Evolutionary conservation across 371 early-diverging fungal species (phyloP).

Genomic region (Mortierella sp.): DNA sequence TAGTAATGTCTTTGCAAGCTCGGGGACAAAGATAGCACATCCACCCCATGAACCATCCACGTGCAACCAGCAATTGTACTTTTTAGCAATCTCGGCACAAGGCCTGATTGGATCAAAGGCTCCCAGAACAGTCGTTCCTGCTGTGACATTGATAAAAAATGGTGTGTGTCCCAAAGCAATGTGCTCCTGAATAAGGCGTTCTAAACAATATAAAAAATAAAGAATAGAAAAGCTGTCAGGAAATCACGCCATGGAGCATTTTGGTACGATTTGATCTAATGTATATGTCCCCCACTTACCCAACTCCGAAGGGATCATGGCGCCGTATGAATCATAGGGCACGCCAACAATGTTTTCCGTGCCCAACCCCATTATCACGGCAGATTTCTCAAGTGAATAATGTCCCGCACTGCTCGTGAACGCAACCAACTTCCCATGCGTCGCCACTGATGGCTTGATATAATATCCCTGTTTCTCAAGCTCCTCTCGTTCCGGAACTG

Average conservation of each 20-base stretch:
- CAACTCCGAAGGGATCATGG: conserved; percentile 73
- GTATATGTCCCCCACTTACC: conserved; percentile 52
- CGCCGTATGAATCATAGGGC: conserved; percentile 72
- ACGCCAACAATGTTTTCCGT: conserved; percentile 77
- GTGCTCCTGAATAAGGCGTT: conserved; percentile 61
- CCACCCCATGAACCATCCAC: conserved; percentile 92
- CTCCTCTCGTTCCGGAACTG: conserved; percentile 27
- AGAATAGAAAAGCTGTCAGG: neutral
- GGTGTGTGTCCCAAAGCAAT: conserved; percentile 66
- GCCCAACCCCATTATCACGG: conserved; percentile 83
- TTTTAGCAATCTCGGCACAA: conserved; percentile 70
- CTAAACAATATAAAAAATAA: conserved; percentile 30
- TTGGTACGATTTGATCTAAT: neutral
- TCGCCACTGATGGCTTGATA: neutral
- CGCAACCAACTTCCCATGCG: conserved; percentile 70
- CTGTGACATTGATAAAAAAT: conserved; percentile 88
- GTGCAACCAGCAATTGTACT: conserved; percentile 85
- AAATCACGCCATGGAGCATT: conserved; percentile 12
- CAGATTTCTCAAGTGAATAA: conserved; percentile 85
- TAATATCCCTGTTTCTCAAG: conserved; percentile 18
- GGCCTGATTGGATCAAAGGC: conserved; percentile 83
- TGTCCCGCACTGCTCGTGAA: conserved; percentile 86
- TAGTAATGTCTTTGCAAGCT: conserved; percentile 58
- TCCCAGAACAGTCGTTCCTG: conserved; percentile 91
- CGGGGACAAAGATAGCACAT: conserved; percentile 70